Conservation (phyloP, 352 stramenopile genomes). For the Phytophthora sansomeana region DNA sequence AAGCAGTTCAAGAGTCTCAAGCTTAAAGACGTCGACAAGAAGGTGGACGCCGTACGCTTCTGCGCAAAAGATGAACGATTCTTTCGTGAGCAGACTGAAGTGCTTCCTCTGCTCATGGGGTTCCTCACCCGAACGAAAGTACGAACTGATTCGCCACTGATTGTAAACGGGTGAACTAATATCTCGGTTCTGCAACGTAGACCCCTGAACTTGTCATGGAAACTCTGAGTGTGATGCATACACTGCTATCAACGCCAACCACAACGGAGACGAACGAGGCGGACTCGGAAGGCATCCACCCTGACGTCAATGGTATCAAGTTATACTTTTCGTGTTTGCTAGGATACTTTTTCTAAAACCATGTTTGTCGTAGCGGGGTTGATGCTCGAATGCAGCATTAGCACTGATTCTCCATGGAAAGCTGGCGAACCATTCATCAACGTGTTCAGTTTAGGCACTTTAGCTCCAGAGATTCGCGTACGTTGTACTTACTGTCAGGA, state of each 20-base stretch:
- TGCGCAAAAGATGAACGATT: constrained; percentile 63
- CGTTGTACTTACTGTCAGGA: background rate
- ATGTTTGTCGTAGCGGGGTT: constrained; percentile 43
- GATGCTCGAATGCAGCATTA: constrained; percentile 46
- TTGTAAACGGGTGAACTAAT: constrained; percentile 5
- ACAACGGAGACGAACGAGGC: constrained; percentile 1
- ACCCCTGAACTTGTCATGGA: constrained; percentile 47
- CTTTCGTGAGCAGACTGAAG: constrained; percentile 62
- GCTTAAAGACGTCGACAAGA: constrained; percentile 72
- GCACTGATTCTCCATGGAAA: constrained; percentile 47
- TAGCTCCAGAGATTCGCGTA: constrained; percentile 41
- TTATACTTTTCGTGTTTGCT: background rate
- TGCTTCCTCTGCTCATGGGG: constrained; percentile 56
- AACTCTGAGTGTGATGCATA: constrained; percentile 38
- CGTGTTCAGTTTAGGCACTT: constrained; percentile 28
- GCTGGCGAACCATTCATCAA: constrained; percentile 54
- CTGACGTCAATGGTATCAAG: constrained; percentile 53
- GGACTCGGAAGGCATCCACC: constrained; percentile 33
- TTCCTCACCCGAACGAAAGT: constrained; percentile 69
- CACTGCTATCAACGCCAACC: constrained; percentile 30
- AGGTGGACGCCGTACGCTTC: constrained; percentile 61
- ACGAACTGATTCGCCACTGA: background rate
- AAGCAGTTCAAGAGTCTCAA: constrained; percentile 73
- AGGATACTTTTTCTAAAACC: background rate
- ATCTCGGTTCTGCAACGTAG: constrained; percentile 18